These are phyloP conservation scores for Hamamelis virginiana DNA, from an alignment of 164 flowering plant species.

Conservation along the genomic window DNA sequence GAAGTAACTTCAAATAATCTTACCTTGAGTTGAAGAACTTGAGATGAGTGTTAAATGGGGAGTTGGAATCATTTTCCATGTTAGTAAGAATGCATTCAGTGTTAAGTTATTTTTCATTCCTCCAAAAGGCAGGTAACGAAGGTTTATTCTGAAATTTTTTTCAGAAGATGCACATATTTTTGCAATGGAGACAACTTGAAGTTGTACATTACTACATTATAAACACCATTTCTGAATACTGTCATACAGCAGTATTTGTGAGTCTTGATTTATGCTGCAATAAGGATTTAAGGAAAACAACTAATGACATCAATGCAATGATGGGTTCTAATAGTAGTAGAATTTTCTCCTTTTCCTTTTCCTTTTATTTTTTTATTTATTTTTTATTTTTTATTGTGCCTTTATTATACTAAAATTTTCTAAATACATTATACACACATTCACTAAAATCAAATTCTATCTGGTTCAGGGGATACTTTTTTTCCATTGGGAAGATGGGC, in stretches of 20 bases:
- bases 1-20: background rate
- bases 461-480: constrained; percentile 75
- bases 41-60: background rate
- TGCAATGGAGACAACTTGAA: too few species aligned
- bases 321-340: background rate
- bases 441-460: constrained; percentile 6
- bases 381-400: background rate
- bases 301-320: background rate
- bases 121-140: too few species aligned
- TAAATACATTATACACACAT: background rate
- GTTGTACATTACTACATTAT: too few species aligned
- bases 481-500: constrained; percentile 51
- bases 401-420: background rate
- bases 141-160: too few species aligned
- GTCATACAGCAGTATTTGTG: background rate
- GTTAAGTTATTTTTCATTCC: background rate
- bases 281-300: background rate
- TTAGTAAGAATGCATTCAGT: constrained; percentile 1
- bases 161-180: too few species aligned
- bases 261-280: background rate
- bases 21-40: background rate
- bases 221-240: background rate
- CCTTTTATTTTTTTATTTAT: too few species aligned
- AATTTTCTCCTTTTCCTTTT: too few species aligned
- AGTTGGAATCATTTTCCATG: background rate